These are phyloP conservation scores for Volvox carteri DNA, from an alignment of 163 green algal species.

Conservation along the genomic window DNA sequence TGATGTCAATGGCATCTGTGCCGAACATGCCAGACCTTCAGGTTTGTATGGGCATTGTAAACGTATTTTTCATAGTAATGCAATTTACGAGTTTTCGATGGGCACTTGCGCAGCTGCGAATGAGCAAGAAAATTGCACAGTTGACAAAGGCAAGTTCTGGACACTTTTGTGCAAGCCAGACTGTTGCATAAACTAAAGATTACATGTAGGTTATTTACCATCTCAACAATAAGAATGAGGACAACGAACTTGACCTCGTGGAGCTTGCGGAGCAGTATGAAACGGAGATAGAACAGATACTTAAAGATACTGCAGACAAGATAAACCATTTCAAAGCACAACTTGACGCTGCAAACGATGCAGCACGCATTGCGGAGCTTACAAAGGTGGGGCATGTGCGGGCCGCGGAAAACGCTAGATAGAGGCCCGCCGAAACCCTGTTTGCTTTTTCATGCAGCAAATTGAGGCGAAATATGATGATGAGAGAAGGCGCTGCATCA, in stretches of 20 bases:
- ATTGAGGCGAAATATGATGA: conserved; percentile 69
- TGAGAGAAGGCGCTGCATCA: conserved; percentile 58
- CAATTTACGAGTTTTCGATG: neutral
- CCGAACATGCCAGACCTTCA: conserved; percentile 60
- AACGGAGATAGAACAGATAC: conserved; percentile 75
- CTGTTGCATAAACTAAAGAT: neutral
- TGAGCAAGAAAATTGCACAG: conserved; percentile 89
- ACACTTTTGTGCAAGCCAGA: too few relatives aligned
- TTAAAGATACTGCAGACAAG: conserved; percentile 76
- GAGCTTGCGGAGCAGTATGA: conserved; percentile 81
- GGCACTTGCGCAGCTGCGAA: conserved; percentile 68
- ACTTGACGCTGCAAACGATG: conserved; percentile 65
- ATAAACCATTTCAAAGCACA: conserved; percentile 72
- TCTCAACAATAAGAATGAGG: conserved; percentile 83
- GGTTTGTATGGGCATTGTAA: conserved; percentile 23
- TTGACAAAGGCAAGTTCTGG: conserved; percentile 73
- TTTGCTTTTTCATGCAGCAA: conserved; percentile 49
- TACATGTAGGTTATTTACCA: conserved; percentile 82
- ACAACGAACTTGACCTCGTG: conserved; percentile 80
- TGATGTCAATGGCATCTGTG: conserved; percentile 36
- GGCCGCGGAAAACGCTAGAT: neutral
- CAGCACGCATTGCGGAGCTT: conserved; percentile 59
- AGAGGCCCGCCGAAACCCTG: neutral
- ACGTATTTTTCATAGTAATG: neutral
- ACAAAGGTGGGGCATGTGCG: conserved; percentile 55